Evolutionary conservation across 1,284 basidiomycete genomes (phyloP), one percentile per base, ranked within the genome.

Genomic region (Ustilago vetiveriae): DNA sequence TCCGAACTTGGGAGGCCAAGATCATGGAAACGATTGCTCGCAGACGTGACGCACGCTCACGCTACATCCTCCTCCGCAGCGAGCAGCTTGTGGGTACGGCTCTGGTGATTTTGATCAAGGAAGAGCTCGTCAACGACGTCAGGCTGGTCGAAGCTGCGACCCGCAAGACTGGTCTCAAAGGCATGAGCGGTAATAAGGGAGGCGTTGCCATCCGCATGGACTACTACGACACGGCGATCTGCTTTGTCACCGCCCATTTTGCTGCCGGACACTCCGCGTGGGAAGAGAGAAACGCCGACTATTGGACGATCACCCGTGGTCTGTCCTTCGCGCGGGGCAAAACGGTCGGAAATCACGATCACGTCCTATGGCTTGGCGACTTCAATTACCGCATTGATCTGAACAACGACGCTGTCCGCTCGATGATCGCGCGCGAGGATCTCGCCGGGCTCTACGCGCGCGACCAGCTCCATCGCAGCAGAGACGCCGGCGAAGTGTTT

Each of bases 61-160:
- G 89, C 46, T 98, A 98, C 81, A 87, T 97, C 22, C 82, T 98
- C 23, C 85, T 98, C 21, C 87, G 96, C 30, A 94, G 92, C 80
- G 95, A 96, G 81, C 93, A 96, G 86, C 87, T 98, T 33, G 96
- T 98, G 56, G 96, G 96, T 47, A 96, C 94, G 1, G 93, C 93
- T 3, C 85, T 98, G 45, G 85, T 98, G 47, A 85, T 98, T 4
- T 84, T 97, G 29, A 90, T 94, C 44, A 92, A 91, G 82, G 84
- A 88, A 16, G 88, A 89, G 43, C 80, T 98, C 39, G 88, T 90
- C 2, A 85, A 88, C 19, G 86, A 90, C 29, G 91, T 98, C 46
- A 88, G 92, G 40, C 90, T 91, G 59, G 92, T 98, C 8, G 96
- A 98, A 83, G 93, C 89, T 3, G 86, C 93, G 5, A 90, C 90